These are phyloP conservation scores for Salvia miltiorrhiza DNA, from an alignment of 257 asterid genomes.

Conservation along the genomic window DNA sequence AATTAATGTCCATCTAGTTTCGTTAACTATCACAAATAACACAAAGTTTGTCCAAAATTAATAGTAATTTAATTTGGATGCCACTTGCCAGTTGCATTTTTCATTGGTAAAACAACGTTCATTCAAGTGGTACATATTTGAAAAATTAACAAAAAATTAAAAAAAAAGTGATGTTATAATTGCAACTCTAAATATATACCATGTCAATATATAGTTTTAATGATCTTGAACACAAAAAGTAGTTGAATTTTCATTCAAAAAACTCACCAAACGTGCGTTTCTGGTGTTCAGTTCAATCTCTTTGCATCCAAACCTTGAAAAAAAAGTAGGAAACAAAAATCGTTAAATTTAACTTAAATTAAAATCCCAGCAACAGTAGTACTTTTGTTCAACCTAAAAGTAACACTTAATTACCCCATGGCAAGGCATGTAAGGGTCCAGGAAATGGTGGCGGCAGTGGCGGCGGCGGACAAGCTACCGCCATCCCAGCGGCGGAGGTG, in stretches of 20 bases:
- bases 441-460: conserved; percentile 64
- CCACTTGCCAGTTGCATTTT: no score
- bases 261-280: conserved; percentile 74
- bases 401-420: conserved; percentile 61
- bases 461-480: conserved; percentile 62
- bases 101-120: no score
- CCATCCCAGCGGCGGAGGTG: conserved; percentile 57
- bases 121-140: no score
- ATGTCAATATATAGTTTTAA: no score
- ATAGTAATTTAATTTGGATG: no score
- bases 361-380: neutral
- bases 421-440: conserved; percentile 89
- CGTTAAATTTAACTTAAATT: neutral
- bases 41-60: no score
- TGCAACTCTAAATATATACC: no score
- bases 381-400: neutral
- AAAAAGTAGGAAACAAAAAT: neutral
- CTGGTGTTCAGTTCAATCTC: conserved; percentile 59
- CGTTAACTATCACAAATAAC: no score
- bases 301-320: conserved; percentile 70
- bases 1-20: no score
- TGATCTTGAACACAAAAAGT: no score
- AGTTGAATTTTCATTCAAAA: neutral
- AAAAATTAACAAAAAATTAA: no score
- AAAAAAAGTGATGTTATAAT: neutral